These are phyloP conservation scores for Aspergillus quadricinctus DNA, from an alignment of 2,329 filamentous ascomycete species.

Conservation along the genomic window DNA sequence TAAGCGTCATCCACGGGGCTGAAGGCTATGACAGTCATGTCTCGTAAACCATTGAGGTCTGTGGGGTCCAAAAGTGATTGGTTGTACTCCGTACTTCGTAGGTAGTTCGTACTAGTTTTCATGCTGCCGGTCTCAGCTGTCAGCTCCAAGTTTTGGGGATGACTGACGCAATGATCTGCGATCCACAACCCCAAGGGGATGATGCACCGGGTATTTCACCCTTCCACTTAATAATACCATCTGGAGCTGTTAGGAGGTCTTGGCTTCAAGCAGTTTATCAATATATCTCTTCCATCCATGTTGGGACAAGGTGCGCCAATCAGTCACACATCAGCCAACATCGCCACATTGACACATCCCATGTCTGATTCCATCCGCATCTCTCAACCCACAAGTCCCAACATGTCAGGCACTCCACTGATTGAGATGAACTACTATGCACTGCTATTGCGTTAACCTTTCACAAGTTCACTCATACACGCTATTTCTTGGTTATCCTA, in stretches of 20 bases:
- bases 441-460: not conserved
- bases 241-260: not conserved
- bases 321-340: not conserved
- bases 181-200: not conserved
- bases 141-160: not conserved
- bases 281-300: not conserved
- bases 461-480: not conserved
- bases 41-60: too few species aligned
- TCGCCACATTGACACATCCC: not conserved
- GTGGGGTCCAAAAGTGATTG: not conserved
- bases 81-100: too few species aligned
- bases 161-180: not conserved
- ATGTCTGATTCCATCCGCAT: too few species aligned
- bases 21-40: not conserved
- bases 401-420: not conserved
- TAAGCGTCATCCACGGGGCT: not conserved
- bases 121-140: not conserved
- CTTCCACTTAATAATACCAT: not conserved
- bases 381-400: not conserved
- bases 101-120: too few species aligned
- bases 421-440: not conserved
- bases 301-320: not conserved
- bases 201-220: too few species aligned
- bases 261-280: not conserved
- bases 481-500: not conserved